Conservation (phyloP, 2,329 filamentous ascomycete species). For the Cladosporium cucumerinum region DNA sequence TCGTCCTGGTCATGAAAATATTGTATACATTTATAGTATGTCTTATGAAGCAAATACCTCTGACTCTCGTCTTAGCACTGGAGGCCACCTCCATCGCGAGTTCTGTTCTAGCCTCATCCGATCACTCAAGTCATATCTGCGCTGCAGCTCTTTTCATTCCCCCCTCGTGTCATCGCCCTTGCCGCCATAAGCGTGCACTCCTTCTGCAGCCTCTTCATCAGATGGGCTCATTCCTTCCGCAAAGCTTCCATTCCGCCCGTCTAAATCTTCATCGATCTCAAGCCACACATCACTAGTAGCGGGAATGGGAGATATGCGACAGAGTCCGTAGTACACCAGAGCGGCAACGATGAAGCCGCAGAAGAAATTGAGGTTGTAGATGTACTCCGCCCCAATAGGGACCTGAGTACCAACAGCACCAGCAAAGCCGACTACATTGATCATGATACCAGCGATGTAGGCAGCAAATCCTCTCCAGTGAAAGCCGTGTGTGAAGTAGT, state of each 20-base stretch:
- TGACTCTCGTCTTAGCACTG: neutral
- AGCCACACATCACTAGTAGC: constrained; percentile 74
- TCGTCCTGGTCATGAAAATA: neutral
- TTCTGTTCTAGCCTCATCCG: neutral
- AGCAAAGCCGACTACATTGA: constrained; percentile 89
- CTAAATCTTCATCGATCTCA: constrained; percentile 62
- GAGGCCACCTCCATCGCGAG: neutral
- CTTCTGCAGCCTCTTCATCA: constrained; percentile 9
- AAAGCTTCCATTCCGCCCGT: constrained; percentile 3
- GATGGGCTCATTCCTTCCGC: neutral
- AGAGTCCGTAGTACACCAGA: constrained; percentile 66
- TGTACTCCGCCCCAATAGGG: constrained; percentile 73
- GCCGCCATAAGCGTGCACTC: constrained; percentile 6
- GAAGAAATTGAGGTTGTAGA: constrained; percentile 92
- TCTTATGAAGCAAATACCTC: neutral
- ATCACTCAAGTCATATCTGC: neutral
- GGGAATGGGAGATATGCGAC: constrained; percentile 66
- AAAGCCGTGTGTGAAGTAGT: constrained; percentile 71
- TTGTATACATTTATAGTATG: neutral
- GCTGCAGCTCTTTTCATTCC: neutral
- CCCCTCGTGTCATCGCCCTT: neutral
- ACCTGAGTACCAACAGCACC: constrained; percentile 70
- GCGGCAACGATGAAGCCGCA: constrained; percentile 71
- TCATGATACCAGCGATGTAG: constrained; percentile 77
- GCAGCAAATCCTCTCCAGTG: constrained; percentile 81